These are phyloP conservation scores for Dryadomyces quercus-mongolicae DNA, from an alignment of 2,329 filamentous ascomycete species.

Conservation along the genomic window DNA sequence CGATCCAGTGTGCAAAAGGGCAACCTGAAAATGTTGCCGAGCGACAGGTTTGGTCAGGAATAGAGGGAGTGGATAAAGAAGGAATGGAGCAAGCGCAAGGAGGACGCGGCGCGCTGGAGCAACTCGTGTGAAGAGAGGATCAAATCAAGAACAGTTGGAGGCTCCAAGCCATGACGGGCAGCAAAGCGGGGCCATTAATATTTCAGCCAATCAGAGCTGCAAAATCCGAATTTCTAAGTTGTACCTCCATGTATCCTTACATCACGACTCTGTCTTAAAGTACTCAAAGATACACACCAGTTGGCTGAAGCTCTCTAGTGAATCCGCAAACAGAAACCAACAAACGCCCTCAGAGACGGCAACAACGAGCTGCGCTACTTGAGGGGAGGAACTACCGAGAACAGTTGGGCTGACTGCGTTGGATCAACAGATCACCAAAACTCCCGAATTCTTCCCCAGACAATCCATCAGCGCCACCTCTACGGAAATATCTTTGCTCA, in stretches of 20 bases:
- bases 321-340: conserved; percentile 3
- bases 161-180: neutral
- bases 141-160: neutral
- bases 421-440: conserved; percentile 2
- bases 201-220: neutral
- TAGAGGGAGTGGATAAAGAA: neutral
- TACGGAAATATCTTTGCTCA: no score
- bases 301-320: neutral
- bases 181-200: neutral
- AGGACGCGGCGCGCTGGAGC: neutral
- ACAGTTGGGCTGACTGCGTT: neutral
- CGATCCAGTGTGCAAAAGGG: neutral
- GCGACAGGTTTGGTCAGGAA: neutral
- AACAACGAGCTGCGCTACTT: neutral
- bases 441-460: neutral
- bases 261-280: neutral
- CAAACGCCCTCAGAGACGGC: neutral
- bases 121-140: neutral
- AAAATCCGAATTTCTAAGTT: neutral
- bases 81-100: neutral
- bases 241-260: neutral
- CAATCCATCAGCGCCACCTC: conserved; percentile 9
- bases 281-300: neutral
- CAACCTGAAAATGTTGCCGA: neutral
- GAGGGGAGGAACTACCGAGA: conserved; percentile 1